Conservation (phyloP, 345 rosid genomes). For the Leavenworthia alabamica region DNA sequence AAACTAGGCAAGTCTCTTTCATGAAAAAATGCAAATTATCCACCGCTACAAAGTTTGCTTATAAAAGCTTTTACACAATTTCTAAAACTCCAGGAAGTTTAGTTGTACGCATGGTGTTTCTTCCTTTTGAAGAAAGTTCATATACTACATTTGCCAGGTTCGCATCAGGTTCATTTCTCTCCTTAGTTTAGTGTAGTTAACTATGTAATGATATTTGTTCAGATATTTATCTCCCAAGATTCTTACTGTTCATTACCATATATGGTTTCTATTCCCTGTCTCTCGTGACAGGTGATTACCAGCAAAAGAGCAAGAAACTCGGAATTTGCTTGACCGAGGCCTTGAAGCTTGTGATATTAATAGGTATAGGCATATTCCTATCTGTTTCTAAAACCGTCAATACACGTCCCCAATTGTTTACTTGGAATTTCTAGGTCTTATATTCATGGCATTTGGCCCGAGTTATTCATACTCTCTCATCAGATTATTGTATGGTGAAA, state of each 20-base stretch:
- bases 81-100: conserved; percentile 59
- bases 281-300: conserved; percentile 44
- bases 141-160: conserved; percentile 91
- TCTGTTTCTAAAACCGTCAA: background rate
- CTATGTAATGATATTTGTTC: background rate
- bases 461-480: conserved; percentile 91
- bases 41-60: conserved; percentile 1
- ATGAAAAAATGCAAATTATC: background rate
- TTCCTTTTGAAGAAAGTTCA: conserved; percentile 96
- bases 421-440: conserved; percentile 47
- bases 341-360: conserved; percentile 74
- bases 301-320: conserved; percentile 50
- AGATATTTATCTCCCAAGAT: background rate
- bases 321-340: conserved; percentile 66
- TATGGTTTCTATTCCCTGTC: background rate
- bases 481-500: conserved; percentile 74
- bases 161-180: conserved; percentile 88
- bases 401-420: too few species aligned
- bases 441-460: conserved; percentile 92
- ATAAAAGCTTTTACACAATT: background rate
- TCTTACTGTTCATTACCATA: background rate
- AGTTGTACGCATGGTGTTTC: conserved; percentile 90
- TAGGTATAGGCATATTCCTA: conserved; percentile 50
- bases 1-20: conserved; percentile 52
- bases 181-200: conserved; percentile 35